phyloP scores from a whole-genome alignment of 306 rosid genomes.

The Quercus ilex region DNA sequence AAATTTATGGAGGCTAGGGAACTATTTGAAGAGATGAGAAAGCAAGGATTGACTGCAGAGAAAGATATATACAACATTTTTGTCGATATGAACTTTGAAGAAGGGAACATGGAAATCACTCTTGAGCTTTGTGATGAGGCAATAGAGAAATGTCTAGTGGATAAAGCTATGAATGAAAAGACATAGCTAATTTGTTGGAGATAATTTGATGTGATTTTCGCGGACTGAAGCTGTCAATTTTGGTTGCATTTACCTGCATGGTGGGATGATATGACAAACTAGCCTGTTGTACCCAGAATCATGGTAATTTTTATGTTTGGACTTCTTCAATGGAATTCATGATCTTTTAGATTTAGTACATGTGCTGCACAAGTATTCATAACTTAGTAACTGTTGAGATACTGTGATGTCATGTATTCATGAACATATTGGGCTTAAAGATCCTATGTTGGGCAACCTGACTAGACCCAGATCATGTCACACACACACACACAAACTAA shows the following conservation, averaged over 20 bases:
- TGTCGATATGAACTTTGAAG: slow-evolving; percentile 67
- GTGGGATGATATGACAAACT: slow-evolving; percentile 18
- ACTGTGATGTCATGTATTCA: background rate
- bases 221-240: background rate
- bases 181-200: slow-evolving; percentile 23
- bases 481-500: background rate
- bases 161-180: slow-evolving; percentile 14
- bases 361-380: background rate
- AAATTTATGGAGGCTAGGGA: slow-evolving; percentile 65
- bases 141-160: slow-evolving; percentile 70
- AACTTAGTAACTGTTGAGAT: background rate
- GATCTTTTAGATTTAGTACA: background rate
- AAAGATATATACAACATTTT: slow-evolving; percentile 73
- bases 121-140: slow-evolving; percentile 89
- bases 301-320: background rate
- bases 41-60: slow-evolving; percentile 59
- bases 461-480: background rate
- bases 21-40: slow-evolving; percentile 85
- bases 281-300: background rate
- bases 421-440: background rate
- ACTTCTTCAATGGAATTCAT: background rate
- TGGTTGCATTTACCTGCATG: slow-evolving; percentile 9
- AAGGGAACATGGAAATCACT: slow-evolving; percentile 69
- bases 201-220: slow-evolving; percentile 11
- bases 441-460: background rate